Percentiles rank a stretch among this genome's conserved stretches.
These are phyloP conservation scores for Huiozyma naganishii DNA, from an alignment of 805 yeast genomes.

Conservation along the genomic window DNA sequence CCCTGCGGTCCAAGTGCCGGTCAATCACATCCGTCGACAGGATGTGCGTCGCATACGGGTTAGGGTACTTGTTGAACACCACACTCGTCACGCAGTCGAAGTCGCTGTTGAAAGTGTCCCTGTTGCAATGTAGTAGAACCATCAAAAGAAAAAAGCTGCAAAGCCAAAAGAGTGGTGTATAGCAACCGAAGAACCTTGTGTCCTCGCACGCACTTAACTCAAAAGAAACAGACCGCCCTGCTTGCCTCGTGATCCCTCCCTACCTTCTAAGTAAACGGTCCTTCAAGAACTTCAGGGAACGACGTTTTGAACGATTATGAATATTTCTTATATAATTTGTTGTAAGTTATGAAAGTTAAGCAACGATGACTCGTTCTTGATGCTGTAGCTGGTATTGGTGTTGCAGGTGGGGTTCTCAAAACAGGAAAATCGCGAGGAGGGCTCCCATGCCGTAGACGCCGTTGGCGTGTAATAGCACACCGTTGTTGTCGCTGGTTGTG, in stretches of 20 bases:
- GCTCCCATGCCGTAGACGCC: no score
- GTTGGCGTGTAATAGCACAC: no score
- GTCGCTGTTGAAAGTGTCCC: slow-evolving; percentile 50
- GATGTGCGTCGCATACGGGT: slow-evolving; percentile 80
- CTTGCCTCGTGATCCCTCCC: no score
- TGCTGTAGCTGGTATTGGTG: neutral
- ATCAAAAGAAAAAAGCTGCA: slow-evolving; percentile 23
- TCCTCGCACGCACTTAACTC: no score
- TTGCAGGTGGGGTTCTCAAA: slow-evolving; percentile 1
- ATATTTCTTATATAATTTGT: no score
- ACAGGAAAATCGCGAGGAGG: neutral
- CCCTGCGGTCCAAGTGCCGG: slow-evolving; percentile 45
- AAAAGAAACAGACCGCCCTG: no score
- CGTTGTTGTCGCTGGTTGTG: neutral
- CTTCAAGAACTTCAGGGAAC: no score
- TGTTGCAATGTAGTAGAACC: slow-evolving; percentile 52
- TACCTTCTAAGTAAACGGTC: no score
- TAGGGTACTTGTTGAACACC: slow-evolving; percentile 59
- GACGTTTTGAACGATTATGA: no score
- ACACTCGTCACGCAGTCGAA: slow-evolving; percentile 70
- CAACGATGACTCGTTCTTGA: neutral
- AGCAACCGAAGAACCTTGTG: no score
- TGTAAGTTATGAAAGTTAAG: no score
- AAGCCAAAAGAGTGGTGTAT: no score
- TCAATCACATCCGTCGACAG: slow-evolving; percentile 70